These are phyloP conservation scores for Tolypocladium tundrense DNA, from an alignment of 2,329 filamentous ascomycete species.

Conservation along the genomic window DNA sequence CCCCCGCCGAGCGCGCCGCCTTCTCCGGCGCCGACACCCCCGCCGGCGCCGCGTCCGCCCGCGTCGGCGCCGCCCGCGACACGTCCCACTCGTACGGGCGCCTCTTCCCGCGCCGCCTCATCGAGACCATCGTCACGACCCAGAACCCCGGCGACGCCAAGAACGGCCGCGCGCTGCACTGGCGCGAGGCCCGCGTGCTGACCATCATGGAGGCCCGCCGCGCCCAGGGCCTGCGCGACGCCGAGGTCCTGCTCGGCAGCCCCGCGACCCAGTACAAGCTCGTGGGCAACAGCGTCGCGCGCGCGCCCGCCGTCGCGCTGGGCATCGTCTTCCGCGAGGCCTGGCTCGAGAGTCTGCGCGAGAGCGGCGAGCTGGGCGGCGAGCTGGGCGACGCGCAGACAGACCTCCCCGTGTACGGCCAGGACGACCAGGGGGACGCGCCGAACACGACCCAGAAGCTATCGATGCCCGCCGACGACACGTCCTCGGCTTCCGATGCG, in stretches of 20 bases:
- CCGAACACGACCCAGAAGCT: too few species aligned
- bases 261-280: constrained; percentile 49
- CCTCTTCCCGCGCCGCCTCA: constrained; percentile 38
- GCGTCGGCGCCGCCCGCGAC: constrained; percentile 9
- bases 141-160: constrained; percentile 42
- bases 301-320: constrained; percentile 55
- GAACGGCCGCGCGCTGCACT: constrained; percentile 50
- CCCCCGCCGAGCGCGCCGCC: constrained; percentile 23
- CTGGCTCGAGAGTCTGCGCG: constrained; percentile 13
- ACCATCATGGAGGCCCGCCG: constrained; percentile 57
- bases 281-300: constrained; percentile 68
- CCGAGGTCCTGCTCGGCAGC: constrained; percentile 57
- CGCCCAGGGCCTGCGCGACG: constrained; percentile 60
- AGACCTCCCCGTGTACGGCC: not conserved
- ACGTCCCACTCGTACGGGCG: constrained; percentile 39
- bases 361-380: not conserved
- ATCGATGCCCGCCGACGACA: not conserved
- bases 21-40: constrained; percentile 21
- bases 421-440: not conserved
- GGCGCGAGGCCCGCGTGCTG: constrained; percentile 49
- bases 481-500: not conserved
- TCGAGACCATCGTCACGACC: constrained; percentile 53
- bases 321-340: constrained; percentile 55
- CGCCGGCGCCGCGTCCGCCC: too few species aligned
- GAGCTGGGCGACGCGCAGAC: not conserved